Base-by-base conservation (phyloP, 768 basidiomycete genomes). In the Leucocoprinus leucothites region DNA sequence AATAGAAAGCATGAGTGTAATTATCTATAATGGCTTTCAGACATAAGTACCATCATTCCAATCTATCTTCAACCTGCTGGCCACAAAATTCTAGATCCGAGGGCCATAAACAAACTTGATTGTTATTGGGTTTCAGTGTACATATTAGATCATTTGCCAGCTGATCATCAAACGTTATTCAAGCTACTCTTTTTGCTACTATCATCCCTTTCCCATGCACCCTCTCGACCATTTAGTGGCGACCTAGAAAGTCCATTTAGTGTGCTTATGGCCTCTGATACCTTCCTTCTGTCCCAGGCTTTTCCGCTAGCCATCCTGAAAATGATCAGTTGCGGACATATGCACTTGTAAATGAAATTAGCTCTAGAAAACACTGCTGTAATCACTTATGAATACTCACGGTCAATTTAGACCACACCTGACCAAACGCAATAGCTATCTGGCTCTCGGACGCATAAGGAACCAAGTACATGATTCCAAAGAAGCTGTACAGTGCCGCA, bases 401-500 rank as follows among this genome's bases (percentile, higher is more conserved):
- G 35, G 71, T 69, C 53, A 75, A 65, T 59, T 74, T 75, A 3
- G 71, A 68, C 70, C 74, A 77, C 25, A 76, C 68, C 50, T 73
- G 72, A 31, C 70, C 71, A 55, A 77, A 71, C 8, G 69, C 67
- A 36, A 70, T 68, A 2, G 68, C 65, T 18, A 70, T 65, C 14
- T 65, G 64, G 46, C 66, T 69, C 31, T 65, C 65, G 9, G 66
- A 53, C 0, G 72, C 74, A 58, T 74, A 75, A 2, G 72, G 67
- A 56, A 74, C 64, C 35, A 76, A 60, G 59, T 72, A 74, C 58
- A 70, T 66, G 49, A 75, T 65, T 1, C 74, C 74, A 40, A 71
- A 56, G 16, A 72, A 9, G 45, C 69, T 72, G 64, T 74, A 76
- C 5, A 71, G 69, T 3, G 72, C 68, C 9, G 75, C 75, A 13